Percentiles rank a stretch among this genome's conserved stretches.
phyloP scores from a whole-genome alignment of 225 moss, liverwort and hornwort genomes.

The Physcomitrellopsis africana region DNA sequence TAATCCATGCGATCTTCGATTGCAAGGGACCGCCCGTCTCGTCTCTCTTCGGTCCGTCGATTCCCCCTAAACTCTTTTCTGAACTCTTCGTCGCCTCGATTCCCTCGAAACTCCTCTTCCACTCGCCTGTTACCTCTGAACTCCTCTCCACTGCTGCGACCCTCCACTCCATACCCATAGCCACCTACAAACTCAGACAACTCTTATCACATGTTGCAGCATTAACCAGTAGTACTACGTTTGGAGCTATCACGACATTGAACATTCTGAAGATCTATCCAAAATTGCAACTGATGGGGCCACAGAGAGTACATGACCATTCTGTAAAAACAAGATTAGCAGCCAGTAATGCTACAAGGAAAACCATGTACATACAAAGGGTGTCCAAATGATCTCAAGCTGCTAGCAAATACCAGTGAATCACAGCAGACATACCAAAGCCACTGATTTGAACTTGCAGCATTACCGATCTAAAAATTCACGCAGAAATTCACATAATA shows the following conservation, averaged over 20 bases:
- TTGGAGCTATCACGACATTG: neutral
- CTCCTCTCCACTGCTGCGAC: constrained; percentile 35
- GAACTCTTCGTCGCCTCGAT: constrained; percentile 42
- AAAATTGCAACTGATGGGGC: neutral
- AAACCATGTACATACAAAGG: neutral
- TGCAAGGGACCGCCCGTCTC: constrained; percentile 36
- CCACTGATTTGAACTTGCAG: neutral
- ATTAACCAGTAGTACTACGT: neutral
- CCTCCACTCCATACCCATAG: constrained; percentile 39
- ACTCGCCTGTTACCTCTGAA: neutral
- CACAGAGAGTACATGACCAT: neutral
- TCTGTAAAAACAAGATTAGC: neutral
- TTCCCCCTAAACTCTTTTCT: constrained; percentile 35
- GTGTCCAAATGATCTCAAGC: neutral
- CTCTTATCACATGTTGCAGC: neutral
- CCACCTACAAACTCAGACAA: constrained; percentile 31
- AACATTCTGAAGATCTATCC: neutral
- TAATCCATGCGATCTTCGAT: constrained; percentile 37
- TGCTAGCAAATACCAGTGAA: constrained; percentile 15
- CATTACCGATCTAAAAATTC: neutral
- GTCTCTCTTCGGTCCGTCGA: constrained; percentile 38
- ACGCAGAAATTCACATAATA: neutral
- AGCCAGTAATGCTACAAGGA: neutral
- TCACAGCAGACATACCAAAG: neutral
- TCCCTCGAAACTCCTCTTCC: constrained; percentile 18